Evolutionary conservation across 306 rosid genomes (phyloP).

Genomic region (Corylus americana): DNA sequence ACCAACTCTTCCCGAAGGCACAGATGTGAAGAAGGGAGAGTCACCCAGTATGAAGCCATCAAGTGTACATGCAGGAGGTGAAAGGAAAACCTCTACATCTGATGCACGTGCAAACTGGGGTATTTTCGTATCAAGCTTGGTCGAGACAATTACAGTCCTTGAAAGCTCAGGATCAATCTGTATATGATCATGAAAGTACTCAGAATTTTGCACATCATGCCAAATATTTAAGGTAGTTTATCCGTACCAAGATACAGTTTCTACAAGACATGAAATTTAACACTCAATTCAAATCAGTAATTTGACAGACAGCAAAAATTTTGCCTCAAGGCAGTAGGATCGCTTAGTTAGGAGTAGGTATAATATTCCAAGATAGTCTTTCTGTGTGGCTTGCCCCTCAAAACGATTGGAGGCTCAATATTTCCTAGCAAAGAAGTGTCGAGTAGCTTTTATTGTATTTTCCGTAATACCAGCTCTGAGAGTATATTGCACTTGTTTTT

Average conservation of each 20-base stretch:
- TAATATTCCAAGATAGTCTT: background rate
- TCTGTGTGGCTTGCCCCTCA: background rate
- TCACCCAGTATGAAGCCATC: conserved; percentile 89
- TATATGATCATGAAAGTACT: conserved; percentile 12
- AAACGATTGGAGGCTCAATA: background rate
- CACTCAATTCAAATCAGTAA: background rate
- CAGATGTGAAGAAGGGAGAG: conserved; percentile 94
- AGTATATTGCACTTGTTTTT: background rate
- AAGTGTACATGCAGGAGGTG: conserved; percentile 79
- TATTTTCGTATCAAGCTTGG: conserved; percentile 92
- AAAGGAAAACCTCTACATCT: conserved; percentile 92
- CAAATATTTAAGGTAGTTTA: conserved; percentile 13
- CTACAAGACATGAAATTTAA: too few relatives aligned
- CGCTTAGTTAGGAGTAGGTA: background rate
- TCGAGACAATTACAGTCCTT: conserved; percentile 88
- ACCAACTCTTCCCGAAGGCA: conserved; percentile 98
- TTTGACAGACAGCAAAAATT: background rate
- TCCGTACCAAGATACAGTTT: background rate
- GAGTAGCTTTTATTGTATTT: background rate
- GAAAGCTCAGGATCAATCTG: conserved; percentile 94
- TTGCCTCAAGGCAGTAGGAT: background rate
- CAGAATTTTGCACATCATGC: background rate
- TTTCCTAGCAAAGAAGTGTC: background rate
- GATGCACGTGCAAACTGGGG: conserved; percentile 95
- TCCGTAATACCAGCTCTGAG: background rate